Conservation (phyloP, 139 green algal genomes). For the Asterochloris sp. region DNA sequence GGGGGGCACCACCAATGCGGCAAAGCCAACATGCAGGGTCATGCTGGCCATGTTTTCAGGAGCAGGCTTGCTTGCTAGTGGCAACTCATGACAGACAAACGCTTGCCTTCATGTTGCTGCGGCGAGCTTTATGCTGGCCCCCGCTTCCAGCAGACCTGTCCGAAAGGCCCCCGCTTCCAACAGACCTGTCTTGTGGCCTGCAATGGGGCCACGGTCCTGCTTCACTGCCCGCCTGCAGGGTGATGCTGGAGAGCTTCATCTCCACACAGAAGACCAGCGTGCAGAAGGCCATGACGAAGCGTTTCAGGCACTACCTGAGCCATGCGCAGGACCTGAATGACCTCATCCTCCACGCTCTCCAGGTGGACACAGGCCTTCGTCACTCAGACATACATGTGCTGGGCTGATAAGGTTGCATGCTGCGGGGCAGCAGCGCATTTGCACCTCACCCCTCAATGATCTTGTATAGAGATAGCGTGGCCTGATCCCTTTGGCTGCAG, state of each 20-base stretch:
- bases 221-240: slow-evolving; percentile 41
- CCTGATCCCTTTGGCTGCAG: slow-evolving; percentile 13
- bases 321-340: slow-evolving; percentile 45
- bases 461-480: background rate
- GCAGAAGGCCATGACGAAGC: slow-evolving; percentile 81
- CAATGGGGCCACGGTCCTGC: background rate
- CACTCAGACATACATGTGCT: background rate
- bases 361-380: background rate
- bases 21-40: too few relatives aligned
- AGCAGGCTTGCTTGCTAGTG: too few relatives aligned
- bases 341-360: slow-evolving; percentile 55
- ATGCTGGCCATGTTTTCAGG: too few relatives aligned
- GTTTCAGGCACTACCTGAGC: slow-evolving; percentile 65
- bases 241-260: slow-evolving; percentile 96
- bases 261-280: slow-evolving; percentile 93
- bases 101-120: too few relatives aligned
- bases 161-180: too few relatives aligned
- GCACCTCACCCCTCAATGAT: background rate
- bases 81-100: too few relatives aligned
- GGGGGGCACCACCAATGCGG: too few relatives aligned
- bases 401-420: background rate
- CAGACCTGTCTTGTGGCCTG: too few relatives aligned
- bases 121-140: too few relatives aligned
- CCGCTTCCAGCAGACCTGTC: too few relatives aligned
- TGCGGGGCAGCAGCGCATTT: background rate